A percentile compares a stretch with the other conserved stretches of the same genome.
Conservation (phyloP, 257 asterid genomes). For the Nicotiana tabacum region DNA sequence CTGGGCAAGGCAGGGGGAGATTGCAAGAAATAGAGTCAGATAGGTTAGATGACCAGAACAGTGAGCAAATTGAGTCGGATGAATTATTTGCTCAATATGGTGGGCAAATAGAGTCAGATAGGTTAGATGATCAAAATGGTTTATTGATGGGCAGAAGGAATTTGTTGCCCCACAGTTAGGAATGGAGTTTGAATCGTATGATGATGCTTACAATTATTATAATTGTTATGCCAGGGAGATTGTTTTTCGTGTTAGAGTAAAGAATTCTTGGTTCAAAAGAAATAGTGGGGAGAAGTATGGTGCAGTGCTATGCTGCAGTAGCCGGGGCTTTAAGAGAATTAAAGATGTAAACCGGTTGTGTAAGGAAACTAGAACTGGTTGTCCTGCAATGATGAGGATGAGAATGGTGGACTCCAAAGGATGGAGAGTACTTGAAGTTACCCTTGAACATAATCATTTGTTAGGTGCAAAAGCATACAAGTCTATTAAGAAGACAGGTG, state of each 20-base stretch:
- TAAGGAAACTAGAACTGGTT: slow-evolving; percentile 89
- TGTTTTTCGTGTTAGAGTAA: slow-evolving; percentile 72
- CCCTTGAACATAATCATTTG: no score
- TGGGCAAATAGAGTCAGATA: slow-evolving; percentile 7
- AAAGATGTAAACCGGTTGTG: slow-evolving; percentile 65
- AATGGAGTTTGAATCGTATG: slow-evolving; percentile 87
- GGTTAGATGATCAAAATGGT: slow-evolving; percentile 24
- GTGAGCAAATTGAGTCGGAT: no score
- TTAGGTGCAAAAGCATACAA: no score
- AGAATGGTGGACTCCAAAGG: no score
- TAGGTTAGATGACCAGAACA: no score
- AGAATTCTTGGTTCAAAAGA: slow-evolving; percentile 86
- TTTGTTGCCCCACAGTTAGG: slow-evolving; percentile 65
- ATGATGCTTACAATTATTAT: slow-evolving; percentile 76
- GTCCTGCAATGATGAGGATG: slow-evolving; percentile 56
- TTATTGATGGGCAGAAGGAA: slow-evolving; percentile 37
- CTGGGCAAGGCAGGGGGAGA: no score
- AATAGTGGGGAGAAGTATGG: slow-evolving; percentile 90
- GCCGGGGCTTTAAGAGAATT: slow-evolving; percentile 79
- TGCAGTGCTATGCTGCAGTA: slow-evolving; percentile 83
- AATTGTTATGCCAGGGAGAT: slow-evolving; percentile 69
- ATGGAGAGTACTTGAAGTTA: no score
- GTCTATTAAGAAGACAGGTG: no score
- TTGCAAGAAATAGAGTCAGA: no score
- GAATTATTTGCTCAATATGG: no score